Base-by-base conservation (phyloP, 225 moss, liverwort and hornwort genomes). In the Anthoceros angustus region DNA sequence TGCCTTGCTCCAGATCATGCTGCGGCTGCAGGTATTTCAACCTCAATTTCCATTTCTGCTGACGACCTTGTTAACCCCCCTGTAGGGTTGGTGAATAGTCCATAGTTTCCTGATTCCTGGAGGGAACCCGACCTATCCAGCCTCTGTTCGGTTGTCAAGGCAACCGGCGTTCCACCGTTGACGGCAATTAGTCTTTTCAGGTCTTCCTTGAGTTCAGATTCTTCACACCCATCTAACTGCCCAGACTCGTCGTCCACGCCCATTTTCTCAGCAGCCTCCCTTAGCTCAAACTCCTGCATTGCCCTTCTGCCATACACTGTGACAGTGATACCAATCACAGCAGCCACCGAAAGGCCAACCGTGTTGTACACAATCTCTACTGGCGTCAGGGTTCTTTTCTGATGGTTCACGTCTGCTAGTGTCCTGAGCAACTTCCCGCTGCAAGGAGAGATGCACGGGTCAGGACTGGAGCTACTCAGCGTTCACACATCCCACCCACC, bases 341-440 rank as follows among this genome's bases (percentile, higher is more conserved):
- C 67, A 25, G 87, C 93, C 66, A 87, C 46, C 24, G 74, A 73
- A 10, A 86, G 83, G 42, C 86, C 87, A 12, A 84, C 73, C 15
- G 71, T 45, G 45, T 90, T 90, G 74, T 87, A 87, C 40, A 81
- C 68, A 63, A 94, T 81, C 72, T 87, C 87, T 46, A 87, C 79
- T 43, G 84, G 87, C n/a, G 93, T 90, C 39, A 90, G 64, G 21
- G 70, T 83, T 71, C 84, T 48, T 42, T 90, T 90, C 21, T 69
- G 73, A 45, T 87, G 77, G 64, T 87, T 84, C 39, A 87, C 78
- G 70, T 94, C 84, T 15, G 90, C 90, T 25, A 94, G 69, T 11
- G 87, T 86, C 77, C 77, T 84, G 63, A 94, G 77, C 75, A 94
- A 84, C 69, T 78, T 87, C 67, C 93, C 93, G 77, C 87, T 94